These are phyloP conservation scores for Botryotinia globosa DNA, from an alignment of 2,329 filamentous ascomycete species.

Conservation along the genomic window DNA sequence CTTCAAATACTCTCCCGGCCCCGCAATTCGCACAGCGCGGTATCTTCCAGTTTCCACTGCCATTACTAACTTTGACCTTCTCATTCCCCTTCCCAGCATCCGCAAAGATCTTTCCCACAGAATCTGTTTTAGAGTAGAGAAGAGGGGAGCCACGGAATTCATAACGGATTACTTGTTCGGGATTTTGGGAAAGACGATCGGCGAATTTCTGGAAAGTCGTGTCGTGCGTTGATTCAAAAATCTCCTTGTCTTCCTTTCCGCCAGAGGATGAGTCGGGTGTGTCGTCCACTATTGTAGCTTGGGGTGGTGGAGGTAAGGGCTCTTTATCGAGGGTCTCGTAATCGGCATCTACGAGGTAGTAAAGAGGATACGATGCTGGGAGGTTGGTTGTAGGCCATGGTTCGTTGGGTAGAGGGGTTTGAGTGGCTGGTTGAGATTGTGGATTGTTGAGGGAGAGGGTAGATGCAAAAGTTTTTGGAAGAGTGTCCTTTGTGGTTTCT, in stretches of 20 bases:
- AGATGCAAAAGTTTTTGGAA: slow-evolving; percentile 66
- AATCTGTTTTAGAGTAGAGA: slow-evolving; percentile 76
- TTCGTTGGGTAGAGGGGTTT: slow-evolving; percentile 48
- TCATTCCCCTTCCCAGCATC: slow-evolving; percentile 24
- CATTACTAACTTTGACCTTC: slow-evolving; percentile 26
- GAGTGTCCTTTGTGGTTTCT: slow-evolving; percentile 32
- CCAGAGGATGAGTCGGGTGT: slow-evolving; percentile 40
- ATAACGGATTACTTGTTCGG: slow-evolving; percentile 78
- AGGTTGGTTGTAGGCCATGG: slow-evolving; percentile 74
- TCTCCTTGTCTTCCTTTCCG: slow-evolving; percentile 63
- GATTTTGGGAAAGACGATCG: slow-evolving; percentile 73
- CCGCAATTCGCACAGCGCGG: slow-evolving; percentile 78
- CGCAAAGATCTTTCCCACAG: slow-evolving; percentile 63
- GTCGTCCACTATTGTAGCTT: slow-evolving; percentile 47
- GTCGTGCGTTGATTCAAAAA: slow-evolving; percentile 73
- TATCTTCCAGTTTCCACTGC: slow-evolving; percentile 47
- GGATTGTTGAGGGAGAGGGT: slow-evolving; percentile 70
- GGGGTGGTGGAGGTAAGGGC: slow-evolving; percentile 49
- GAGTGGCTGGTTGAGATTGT: slow-evolving; percentile 35
- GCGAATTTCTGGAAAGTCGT: slow-evolving; percentile 78
- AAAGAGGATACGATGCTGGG: slow-evolving; percentile 69
- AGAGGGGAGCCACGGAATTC: slow-evolving; percentile 72
- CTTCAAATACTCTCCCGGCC: slow-evolving; percentile 74
- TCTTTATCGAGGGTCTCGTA: slow-evolving; percentile 77
- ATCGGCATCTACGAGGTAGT: slow-evolving; percentile 82